Evolutionary conservation across 2,329 filamentous ascomycete species (phyloP).

Genomic region (Grosmannia clavigera): DNA sequence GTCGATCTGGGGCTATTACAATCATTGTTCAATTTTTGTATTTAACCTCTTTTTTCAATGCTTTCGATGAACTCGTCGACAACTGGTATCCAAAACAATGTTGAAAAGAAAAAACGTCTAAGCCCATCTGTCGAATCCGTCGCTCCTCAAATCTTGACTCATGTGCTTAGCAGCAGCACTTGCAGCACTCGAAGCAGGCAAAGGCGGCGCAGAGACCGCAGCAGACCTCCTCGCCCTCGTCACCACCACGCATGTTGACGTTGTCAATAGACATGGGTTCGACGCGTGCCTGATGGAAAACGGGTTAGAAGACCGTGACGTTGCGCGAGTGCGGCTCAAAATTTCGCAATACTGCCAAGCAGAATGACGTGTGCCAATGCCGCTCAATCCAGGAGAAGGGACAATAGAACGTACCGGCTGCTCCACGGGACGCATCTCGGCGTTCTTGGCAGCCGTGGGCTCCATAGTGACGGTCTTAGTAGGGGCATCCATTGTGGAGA

Average conservation of each 20-base stretch:
- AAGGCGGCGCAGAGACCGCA: slow-evolving; percentile 16
- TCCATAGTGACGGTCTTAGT: slow-evolving; percentile 12
- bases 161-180: slow-evolving; percentile 10
- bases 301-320: not conserved
- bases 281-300: slow-evolving; percentile 5
- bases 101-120: not conserved
- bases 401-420: slow-evolving; percentile 15
- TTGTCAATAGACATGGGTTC: slow-evolving; percentile 15
- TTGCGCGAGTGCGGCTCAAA: not conserved
- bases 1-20: no score
- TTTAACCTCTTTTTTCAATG: no score
- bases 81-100: not conserved
- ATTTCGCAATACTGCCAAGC: not conserved
- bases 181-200: slow-evolving; percentile 15
- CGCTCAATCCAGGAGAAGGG: not conserved
- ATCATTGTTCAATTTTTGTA: no score
- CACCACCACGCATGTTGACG: slow-evolving; percentile 15
- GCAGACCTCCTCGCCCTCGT: slow-evolving; percentile 13
- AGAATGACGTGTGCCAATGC: not conserved
- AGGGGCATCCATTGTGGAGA: slow-evolving; percentile 12
- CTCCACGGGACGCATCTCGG: slow-evolving; percentile 13
- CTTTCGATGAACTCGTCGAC: not conserved
- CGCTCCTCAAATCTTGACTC: not conserved
- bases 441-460: slow-evolving; percentile 12
- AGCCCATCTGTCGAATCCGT: no score